Conservation (phyloP, 805 yeast genomes). For the Candida yuanshanica region DNA sequence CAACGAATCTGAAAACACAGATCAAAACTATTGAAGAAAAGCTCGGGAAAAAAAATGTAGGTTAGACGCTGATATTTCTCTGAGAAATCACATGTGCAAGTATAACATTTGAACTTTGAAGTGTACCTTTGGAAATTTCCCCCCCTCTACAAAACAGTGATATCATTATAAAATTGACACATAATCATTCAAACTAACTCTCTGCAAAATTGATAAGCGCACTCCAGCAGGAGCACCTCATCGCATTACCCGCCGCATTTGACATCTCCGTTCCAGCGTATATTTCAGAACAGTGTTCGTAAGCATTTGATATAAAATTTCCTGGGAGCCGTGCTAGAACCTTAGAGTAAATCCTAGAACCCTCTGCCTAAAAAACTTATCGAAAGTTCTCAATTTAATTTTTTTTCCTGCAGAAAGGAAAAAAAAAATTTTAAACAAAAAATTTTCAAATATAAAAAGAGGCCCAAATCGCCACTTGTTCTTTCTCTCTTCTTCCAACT, state of each 20-base stretch:
- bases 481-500: slow-evolving; percentile 4
- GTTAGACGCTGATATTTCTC: no score
- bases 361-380: not conserved
- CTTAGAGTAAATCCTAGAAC: not conserved
- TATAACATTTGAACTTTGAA: no score
- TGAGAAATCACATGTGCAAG: no score
- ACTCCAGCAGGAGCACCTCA: no score
- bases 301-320: no score
- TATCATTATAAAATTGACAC: not conserved
- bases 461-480: slow-evolving; percentile 1
- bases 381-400: not conserved
- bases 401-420: not conserved
- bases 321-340: no score
- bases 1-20: no score
- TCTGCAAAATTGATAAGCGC: no score
- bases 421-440: not conserved
- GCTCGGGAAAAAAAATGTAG: no score
- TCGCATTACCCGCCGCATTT: not conserved
- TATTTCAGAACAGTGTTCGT: not conserved
- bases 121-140: no score
- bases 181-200: no score
- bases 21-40: no score
- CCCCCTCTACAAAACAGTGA: not conserved
- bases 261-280: not conserved
- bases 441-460: slow-evolving; percentile 1